These are phyloP conservation scores for Suillus weaverae DNA, from an alignment of 768 basidiomycete species.

Conservation along the genomic window DNA sequence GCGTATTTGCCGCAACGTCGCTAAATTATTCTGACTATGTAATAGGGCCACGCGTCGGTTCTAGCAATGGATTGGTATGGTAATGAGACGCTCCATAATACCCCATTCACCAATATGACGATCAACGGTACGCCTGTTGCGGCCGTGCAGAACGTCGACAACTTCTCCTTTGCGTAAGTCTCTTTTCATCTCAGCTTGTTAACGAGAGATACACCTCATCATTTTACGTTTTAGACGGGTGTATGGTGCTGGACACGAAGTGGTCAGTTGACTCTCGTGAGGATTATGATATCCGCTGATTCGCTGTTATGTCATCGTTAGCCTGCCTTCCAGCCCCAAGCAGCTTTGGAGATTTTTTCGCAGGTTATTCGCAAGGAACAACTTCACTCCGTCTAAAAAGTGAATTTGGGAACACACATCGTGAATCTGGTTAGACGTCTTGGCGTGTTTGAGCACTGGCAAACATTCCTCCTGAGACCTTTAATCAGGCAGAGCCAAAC, in stretches of 20 bases:
- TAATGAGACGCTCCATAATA: constrained; percentile 38
- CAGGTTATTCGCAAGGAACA: constrained; percentile 53
- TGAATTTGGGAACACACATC: background rate
- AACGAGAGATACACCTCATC: background rate
- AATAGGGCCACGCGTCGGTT: constrained; percentile 35
- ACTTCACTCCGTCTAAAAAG: constrained; percentile 48
- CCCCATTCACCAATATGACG: constrained; percentile 55
- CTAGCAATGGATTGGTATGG: constrained; percentile 51
- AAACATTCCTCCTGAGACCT: background rate
- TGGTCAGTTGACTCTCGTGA: constrained; percentile 43
- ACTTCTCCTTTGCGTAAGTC: constrained; percentile 52
- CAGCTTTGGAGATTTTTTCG: constrained; percentile 57
- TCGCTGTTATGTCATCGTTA: constrained; percentile 19
- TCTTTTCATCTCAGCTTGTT: background rate
- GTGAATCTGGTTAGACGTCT: background rate
- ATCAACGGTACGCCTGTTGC: constrained; percentile 53
- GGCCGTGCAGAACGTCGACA: constrained; percentile 62
- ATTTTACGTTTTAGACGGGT: constrained; percentile 42
- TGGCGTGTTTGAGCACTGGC: background rate
- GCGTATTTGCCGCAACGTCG: background rate
- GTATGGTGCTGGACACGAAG: constrained; percentile 60
- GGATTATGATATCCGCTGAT: background rate
- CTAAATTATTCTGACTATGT: background rate
- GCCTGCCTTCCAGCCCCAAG: constrained; percentile 64
- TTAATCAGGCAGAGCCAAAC: background rate